Evolutionary conservation across 164 flowering plant species (phyloP).

Genomic region (Tinospora cordifolia): DNA sequence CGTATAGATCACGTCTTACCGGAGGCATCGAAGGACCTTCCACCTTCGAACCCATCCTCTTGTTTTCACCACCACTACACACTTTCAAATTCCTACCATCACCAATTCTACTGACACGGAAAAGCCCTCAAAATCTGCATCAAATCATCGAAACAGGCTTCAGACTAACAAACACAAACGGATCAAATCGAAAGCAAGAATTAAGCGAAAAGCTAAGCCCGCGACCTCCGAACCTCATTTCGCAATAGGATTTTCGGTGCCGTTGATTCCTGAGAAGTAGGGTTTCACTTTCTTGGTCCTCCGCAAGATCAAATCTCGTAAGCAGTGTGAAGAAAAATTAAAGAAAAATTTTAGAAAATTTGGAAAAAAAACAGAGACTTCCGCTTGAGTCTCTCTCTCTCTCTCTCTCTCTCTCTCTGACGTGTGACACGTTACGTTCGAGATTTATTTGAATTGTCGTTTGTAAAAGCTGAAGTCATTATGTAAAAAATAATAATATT

Average conservation of each 20-base stretch:
- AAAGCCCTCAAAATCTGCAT: slow-evolving; percentile 8
- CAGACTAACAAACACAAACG: not conserved
- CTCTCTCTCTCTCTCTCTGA: too few species aligned
- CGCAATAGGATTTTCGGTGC: too few species aligned
- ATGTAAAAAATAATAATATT: too few species aligned
- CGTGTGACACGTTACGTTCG: too few species aligned
- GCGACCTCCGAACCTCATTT: not conserved
- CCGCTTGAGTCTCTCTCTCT: too few species aligned
- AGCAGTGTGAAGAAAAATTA: not conserved
- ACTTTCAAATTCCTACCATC: slow-evolving; percentile 6
- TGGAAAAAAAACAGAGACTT: too few species aligned
- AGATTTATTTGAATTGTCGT: too few species aligned
- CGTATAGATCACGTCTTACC: slow-evolving; percentile 77
- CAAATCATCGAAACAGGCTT: not conserved
- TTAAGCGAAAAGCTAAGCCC: not conserved
- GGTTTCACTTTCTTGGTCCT: not conserved
- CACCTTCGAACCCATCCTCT: slow-evolving; percentile 40
- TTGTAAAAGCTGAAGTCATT: too few species aligned
- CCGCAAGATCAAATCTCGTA: not conserved
- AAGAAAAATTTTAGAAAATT: too few species aligned
- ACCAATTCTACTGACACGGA: not conserved
- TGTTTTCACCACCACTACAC: slow-evolving; percentile 1
- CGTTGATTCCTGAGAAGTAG: not conserved
- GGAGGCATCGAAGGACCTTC: slow-evolving; percentile 66
- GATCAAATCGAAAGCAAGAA: not conserved